A percentile compares a stretch with the other conserved stretches of the same genome.
phyloP scores from a whole-genome alignment of 192 early-diverging fungal genomes.

The Coemansia sp. region DNA sequence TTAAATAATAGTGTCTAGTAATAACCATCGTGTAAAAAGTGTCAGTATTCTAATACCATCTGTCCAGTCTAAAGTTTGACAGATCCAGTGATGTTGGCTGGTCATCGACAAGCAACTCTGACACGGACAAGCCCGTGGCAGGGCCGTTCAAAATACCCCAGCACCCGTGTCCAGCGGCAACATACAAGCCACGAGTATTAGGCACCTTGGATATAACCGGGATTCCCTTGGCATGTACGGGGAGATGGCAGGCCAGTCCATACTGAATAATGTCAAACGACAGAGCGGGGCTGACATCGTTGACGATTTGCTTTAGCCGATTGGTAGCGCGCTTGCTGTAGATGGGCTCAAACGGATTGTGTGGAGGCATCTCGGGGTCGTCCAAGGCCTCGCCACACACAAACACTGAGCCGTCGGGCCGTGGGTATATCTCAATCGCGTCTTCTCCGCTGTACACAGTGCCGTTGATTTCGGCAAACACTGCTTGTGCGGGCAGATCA shows the following conservation, averaged over 20 bases:
- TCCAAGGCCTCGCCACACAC: constrained; percentile 57
- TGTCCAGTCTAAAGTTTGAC: constrained; percentile 44
- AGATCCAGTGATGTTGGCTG: constrained; percentile 38
- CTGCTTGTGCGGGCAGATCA: constrained; percentile 43
- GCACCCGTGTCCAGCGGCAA: constrained; percentile 55
- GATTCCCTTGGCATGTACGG: constrained; percentile 51
- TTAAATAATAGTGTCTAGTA: background rate
- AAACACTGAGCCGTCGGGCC: constrained; percentile 55
- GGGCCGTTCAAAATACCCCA: constrained; percentile 58
- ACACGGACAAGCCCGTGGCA: constrained; percentile 48
- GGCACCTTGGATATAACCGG: constrained; percentile 53
- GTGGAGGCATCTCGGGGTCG: constrained; percentile 53
- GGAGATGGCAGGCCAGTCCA: constrained; percentile 49
- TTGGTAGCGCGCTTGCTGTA: constrained; percentile 50
- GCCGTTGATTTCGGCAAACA: constrained; percentile 59
- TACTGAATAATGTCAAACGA: constrained; percentile 48
- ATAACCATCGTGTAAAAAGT: background rate
- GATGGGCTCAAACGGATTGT: constrained; percentile 54
- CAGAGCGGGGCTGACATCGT: constrained; percentile 41
- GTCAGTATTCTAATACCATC: constrained; percentile 25
- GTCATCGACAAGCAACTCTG: constrained; percentile 48
- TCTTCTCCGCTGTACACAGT: constrained; percentile 56
- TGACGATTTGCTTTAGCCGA: constrained; percentile 54
- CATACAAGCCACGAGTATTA: constrained; percentile 38
- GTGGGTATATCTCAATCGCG: constrained; percentile 55